phyloP scores from a whole-genome alignment of 2,329 filamentous ascomycete species.

The Beauveria rudraprayagi region DNA sequence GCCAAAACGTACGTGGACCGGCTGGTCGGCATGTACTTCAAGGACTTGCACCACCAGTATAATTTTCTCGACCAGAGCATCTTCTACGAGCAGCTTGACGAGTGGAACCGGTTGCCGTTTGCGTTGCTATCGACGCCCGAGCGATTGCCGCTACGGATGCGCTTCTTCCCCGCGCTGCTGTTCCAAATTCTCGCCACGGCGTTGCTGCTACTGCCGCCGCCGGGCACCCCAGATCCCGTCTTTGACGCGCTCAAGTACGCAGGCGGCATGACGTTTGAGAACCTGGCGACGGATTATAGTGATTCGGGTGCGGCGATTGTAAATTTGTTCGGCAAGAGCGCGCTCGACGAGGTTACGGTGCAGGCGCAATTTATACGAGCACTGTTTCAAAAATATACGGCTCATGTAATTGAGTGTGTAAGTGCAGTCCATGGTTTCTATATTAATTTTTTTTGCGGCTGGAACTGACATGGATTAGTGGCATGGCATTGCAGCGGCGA shows the following conservation, averaged over 20 bases:
- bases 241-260: constrained; percentile 52
- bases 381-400: constrained; percentile 50
- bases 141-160: constrained; percentile 41
- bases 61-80: constrained; percentile 44
- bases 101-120: constrained; percentile 49
- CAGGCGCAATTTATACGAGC: constrained; percentile 50
- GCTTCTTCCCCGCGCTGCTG: constrained; percentile 50
- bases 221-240: constrained; percentile 33
- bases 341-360: constrained; percentile 48
- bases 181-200: constrained; percentile 51
- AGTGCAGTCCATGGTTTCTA: constrained; percentile 15
- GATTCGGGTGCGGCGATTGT: constrained; percentile 48
- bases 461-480: constrained; percentile 30
- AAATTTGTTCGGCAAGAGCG: constrained; percentile 46
- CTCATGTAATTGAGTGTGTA: constrained; percentile 49
- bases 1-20: constrained; percentile 45
- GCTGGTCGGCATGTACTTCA: constrained; percentile 46
- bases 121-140: constrained; percentile 40
- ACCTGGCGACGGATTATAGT: constrained; percentile 53
- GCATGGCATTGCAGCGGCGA: constrained; percentile 48
- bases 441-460: not conserved
- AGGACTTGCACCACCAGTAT: constrained; percentile 54
- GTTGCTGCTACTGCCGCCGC: constrained; percentile 42
- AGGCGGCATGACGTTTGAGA: constrained; percentile 51
- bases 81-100: constrained; percentile 41